Conservation (phyloP, 345 rosid genomes). For the Sisymbrium irio region DNA sequence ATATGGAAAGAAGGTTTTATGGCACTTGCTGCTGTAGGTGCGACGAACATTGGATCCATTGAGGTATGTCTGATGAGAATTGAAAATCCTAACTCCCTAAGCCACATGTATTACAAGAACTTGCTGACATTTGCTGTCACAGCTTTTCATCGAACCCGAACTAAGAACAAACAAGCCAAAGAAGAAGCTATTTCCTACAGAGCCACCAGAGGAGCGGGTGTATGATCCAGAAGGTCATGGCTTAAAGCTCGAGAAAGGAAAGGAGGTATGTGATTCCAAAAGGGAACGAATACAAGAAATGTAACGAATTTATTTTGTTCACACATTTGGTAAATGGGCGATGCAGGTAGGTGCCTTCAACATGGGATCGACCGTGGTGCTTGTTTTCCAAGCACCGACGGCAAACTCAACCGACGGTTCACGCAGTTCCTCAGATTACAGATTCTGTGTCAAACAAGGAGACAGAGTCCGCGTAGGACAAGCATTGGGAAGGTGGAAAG, state of each 20-base stretch:
- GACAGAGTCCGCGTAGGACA: slow-evolving; percentile 77
- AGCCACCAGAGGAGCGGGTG: slow-evolving; percentile 65
- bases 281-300: not conserved
- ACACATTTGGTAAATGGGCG: not conserved
- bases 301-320: not conserved
- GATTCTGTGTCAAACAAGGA: slow-evolving; percentile 56
- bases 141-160: slow-evolving; percentile 91
- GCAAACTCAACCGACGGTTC: slow-evolving; percentile 35
- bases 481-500: slow-evolving; percentile 73
- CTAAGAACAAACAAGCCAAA: slow-evolving; percentile 74
- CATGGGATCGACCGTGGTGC: slow-evolving; percentile 94
- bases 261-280: slow-evolving; percentile 54
- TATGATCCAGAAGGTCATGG: slow-evolving; percentile 82
- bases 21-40: slow-evolving; percentile 95
- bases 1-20: slow-evolving; percentile 80
- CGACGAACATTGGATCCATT: slow-evolving; percentile 93
- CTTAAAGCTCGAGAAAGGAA: slow-evolving; percentile 66
- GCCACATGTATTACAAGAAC: not conserved
- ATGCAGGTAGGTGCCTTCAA: slow-evolving; percentile 78
- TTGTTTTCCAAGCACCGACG: slow-evolving; percentile 83
- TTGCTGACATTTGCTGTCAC: slow-evolving; percentile 20
- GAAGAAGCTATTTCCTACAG: slow-evolving; percentile 53
- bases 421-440: slow-evolving; percentile 51
- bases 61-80: slow-evolving; percentile 46
- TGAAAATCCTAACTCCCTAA: not conserved